phyloP scores from a whole-genome alignment of 495 filamentous ascomycete genomes.

The Articulospora tetracladia region DNA sequence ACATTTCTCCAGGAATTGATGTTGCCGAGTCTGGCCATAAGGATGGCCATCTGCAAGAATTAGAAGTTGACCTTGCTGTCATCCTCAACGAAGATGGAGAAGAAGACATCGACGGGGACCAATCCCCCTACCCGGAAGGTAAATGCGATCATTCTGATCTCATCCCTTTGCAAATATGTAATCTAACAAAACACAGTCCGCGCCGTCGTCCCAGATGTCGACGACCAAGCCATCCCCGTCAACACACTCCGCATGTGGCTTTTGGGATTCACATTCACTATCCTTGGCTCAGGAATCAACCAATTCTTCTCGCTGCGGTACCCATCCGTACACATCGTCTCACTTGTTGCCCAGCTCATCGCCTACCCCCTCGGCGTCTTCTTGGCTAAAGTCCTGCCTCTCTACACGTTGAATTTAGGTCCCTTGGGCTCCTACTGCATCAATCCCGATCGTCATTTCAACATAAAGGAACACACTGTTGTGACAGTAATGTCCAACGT shows the following conservation, averaged over 20 bases:
- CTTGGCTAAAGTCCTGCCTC: conserved; percentile 7
- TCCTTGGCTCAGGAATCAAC: conserved; percentile 64
- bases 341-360: conserved; percentile 30
- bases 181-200: conserved; percentile 3
- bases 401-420: conserved; percentile 32
- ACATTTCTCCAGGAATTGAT: neutral
- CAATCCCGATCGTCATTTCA: conserved; percentile 68
- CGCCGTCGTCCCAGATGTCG: conserved; percentile 11
- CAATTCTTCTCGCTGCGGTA: conserved; percentile 66
- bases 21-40: neutral
- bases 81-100: conserved; percentile 6
- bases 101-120: conserved; percentile 10
- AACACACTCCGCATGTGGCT: conserved; percentile 72
- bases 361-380: conserved; percentile 26
- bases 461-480: conserved; percentile 74
- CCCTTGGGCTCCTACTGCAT: conserved; percentile 54
- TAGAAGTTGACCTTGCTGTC: conserved; percentile 4
- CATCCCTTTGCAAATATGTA: neutral
- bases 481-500: conserved; percentile 69
- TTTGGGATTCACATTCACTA: conserved; percentile 61
- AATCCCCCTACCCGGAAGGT: conserved; percentile 17
- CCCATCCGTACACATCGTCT: conserved; percentile 44
- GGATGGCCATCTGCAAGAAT: conserved; percentile 8
- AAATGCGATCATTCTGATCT: neutral
- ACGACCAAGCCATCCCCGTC: conserved; percentile 58